phyloP scores from a whole-genome alignment of 371 early-diverging fungal species.

The Mortierella sp. region DNA sequence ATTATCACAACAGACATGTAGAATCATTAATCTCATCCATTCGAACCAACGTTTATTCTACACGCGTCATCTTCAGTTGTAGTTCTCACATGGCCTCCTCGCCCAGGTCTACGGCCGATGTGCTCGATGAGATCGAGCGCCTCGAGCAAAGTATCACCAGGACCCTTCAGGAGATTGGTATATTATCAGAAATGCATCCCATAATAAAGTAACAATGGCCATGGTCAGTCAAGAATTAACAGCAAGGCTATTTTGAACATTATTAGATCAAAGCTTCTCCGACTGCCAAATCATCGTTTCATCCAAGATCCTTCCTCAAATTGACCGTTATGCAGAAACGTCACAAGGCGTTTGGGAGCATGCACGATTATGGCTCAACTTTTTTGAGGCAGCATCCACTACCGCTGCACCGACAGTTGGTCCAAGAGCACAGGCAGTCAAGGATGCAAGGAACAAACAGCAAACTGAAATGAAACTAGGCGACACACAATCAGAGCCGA shows the following conservation, averaged over 20 bases:
- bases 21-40: not conserved
- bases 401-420: constrained; percentile 10
- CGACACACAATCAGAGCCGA: constrained; percentile 1
- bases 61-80: not conserved
- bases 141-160: constrained; percentile 68
- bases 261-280: constrained; percentile 67
- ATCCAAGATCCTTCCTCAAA: constrained; percentile 60
- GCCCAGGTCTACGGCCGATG: constrained; percentile 34
- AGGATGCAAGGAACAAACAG: constrained; percentile 11
- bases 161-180: constrained; percentile 63
- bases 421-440: constrained; percentile 15
- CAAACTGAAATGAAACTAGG: not conserved
- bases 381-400: constrained; percentile 36
- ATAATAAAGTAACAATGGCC: not conserved
- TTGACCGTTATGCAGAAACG: constrained; percentile 62
- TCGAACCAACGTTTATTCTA: not conserved
- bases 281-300: constrained; percentile 63
- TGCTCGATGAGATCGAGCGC: constrained; percentile 53
- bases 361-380: constrained; percentile 40
- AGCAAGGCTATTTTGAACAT: not conserved
- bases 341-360: constrained; percentile 58
- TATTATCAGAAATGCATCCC: not conserved
- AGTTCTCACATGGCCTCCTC: constrained; percentile 13
- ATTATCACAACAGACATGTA: not conserved
- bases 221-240: not conserved